A percentile compares a stretch with the other conserved stretches of the same genome.
These are phyloP conservation scores for Ricinus communis DNA, from an alignment of 345 rosid genomes.

Conservation along the genomic window DNA sequence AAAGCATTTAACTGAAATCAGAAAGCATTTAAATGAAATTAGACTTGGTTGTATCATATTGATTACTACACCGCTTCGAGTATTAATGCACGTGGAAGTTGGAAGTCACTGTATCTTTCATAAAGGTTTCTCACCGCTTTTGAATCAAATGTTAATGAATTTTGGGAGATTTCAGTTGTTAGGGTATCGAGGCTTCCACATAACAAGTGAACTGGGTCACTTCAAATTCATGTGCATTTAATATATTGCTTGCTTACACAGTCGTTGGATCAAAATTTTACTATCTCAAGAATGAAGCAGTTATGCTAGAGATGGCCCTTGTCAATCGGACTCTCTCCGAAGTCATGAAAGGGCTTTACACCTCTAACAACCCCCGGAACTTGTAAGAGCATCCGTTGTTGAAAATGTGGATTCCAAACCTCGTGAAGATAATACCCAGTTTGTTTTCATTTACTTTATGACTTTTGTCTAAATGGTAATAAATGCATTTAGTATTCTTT, in stretches of 20 bases:
- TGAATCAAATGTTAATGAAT: no score
- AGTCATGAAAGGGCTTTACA: constrained; percentile 78
- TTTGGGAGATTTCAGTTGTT: no score
- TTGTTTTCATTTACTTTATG: constrained; percentile 15
- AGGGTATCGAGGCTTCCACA: neutral
- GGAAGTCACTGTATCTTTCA: no score
- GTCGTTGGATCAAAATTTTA: constrained; percentile 96
- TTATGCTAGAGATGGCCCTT: constrained; percentile 86
- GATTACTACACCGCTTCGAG: no score
- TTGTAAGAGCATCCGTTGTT: constrained; percentile 83
- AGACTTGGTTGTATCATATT: no score
- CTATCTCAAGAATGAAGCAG: constrained; percentile 94
- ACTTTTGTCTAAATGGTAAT: neutral
- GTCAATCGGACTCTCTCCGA: constrained; percentile 82
- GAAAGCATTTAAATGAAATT: no score
- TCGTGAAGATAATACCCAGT: constrained; percentile 96
- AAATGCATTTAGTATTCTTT: neutral
- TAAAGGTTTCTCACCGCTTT: no score
- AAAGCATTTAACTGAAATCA: neutral
- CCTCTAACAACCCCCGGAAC: constrained; percentile 87
- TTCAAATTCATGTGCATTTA: neutral
- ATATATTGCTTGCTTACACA: constrained; percentile 38
- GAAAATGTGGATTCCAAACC: constrained; percentile 99
- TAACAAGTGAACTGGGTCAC: neutral
- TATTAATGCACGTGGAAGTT: no score